Percentiles rank a stretch among this genome's conserved stretches.
These are phyloP conservation scores for Phytophthora hybrid DNA, from an alignment of 352 stramenopile species.

Conservation along the genomic window DNA sequence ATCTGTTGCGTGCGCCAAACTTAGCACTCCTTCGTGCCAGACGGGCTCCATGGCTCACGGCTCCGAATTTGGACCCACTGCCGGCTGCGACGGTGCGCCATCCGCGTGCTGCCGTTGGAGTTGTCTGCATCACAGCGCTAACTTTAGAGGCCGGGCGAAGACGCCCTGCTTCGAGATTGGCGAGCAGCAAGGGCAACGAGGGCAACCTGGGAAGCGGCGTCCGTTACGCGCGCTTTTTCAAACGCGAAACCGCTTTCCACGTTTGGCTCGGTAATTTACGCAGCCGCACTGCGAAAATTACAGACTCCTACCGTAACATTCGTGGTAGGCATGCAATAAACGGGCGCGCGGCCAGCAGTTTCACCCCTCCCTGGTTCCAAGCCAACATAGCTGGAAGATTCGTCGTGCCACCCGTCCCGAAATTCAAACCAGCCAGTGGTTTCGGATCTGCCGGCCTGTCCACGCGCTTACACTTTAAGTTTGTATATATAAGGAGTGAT, in stretches of 20 bases:
- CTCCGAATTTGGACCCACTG: background rate
- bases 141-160: conserved; percentile 5
- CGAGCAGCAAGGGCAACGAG: background rate
- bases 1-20: conserved; percentile 10
- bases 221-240: conserved; percentile 48
- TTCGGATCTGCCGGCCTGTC: conserved; percentile 27
- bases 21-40: background rate
- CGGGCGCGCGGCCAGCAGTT: conserved; percentile 2
- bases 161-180: background rate
- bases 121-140: conserved; percentile 6
- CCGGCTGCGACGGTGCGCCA: conserved; percentile 6
- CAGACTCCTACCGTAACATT: conserved; percentile 24
- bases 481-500: conserved; percentile 35
- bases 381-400: background rate
- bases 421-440: conserved; percentile 36
- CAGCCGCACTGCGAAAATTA: conserved; percentile 15
- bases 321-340: conserved; percentile 22
- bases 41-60: background rate
- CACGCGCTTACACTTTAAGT: conserved; percentile 7
- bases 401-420: conserved; percentile 22
- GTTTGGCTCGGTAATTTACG: conserved; percentile 28
- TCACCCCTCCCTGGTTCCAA: conserved; percentile 16
- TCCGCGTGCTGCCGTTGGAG: background rate
- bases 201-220: conserved; percentile 30
- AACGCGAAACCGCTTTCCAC: conserved; percentile 38